Evolutionary conservation across 169 alveolate species (phyloP).

Genomic region (Cryptosporidium andersoni): DNA sequence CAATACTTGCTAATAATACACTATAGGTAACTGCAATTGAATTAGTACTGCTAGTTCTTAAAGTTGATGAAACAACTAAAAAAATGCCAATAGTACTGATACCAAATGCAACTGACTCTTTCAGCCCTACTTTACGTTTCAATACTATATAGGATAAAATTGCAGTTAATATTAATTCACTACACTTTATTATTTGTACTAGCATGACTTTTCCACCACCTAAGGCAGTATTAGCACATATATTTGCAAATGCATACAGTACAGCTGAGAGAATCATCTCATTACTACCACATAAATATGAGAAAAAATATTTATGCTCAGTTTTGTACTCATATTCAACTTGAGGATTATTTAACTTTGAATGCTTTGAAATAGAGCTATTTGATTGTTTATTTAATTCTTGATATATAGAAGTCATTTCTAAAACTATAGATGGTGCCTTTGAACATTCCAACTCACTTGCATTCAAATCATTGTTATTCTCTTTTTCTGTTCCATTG

Average conservation of each 20-base stretch:
- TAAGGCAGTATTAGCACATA: slow-evolving; percentile 73
- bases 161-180: slow-evolving; percentile 70
- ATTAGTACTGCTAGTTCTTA: slow-evolving; percentile 3
- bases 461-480: neutral
- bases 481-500: slow-evolving; percentile 8
- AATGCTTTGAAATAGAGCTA: neutral
- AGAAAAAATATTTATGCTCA: neutral
- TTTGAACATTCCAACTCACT: slow-evolving; percentile 3
- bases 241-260: slow-evolving; percentile 68
- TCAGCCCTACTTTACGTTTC: slow-evolving; percentile 26
- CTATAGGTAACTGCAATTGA: slow-evolving; percentile 45
- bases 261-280: slow-evolving; percentile 45
- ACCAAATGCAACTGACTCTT: slow-evolving; percentile 55
- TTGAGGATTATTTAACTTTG: neutral
- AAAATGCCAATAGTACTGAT: slow-evolving; percentile 61
- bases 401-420: neutral
- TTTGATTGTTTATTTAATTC: neutral
- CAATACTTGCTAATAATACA: slow-evolving; percentile 63
- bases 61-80: slow-evolving; percentile 60
- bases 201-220: slow-evolving; percentile 73
- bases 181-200: slow-evolving; percentile 72
- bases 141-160: slow-evolving; percentile 37
- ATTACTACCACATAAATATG: slow-evolving; percentile 68
- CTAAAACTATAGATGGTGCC: neutral
- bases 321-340: neutral